Evolutionary conservation across 2,329 filamentous ascomycete genomes (phyloP), one percentile per base, ranked within the genome.

Genomic region (Albophoma yamanashiensis): DNA sequence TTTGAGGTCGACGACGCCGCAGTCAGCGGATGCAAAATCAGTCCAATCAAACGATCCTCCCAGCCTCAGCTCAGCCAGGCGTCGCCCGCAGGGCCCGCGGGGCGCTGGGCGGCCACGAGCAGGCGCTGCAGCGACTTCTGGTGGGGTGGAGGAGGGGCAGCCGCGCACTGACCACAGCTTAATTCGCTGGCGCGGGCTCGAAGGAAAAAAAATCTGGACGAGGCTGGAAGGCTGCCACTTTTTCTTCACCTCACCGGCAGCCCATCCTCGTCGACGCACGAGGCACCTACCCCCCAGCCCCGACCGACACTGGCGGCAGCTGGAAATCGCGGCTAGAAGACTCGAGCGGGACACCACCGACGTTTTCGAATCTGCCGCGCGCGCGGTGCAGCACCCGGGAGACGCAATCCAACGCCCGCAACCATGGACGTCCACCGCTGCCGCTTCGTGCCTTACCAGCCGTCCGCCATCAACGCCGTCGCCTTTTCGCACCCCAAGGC

Each of bases 401-500:
- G 55, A 27, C 14, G 2, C 17, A 27, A 14, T 12, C 25, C 25
- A 42, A 34, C 17, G 9, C 42, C 47, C 52, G 14, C 42, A 63
- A 64, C 61, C 61, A 97, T 97, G 93, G 93, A 97, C 76, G 88
- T 99, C 72, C 94, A 99, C 79, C 91, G 94, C 69, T 96, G 92
- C 71, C 91, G 94, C 71, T 99, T 99, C 77, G 89, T 99, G 67
- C 89, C 90, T 47, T 97, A 90, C 75, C 91, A 92, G 65, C 89
- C 91, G 9, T 91, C 91, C 62, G 88, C 92, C 61, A 97, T 99
- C 75, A 97, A 96, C 76, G 88, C 91, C 64, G 84, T 97, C 71
- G 91, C 93, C 66, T 97, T 99, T 74, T 96, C 94, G 7, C 90
- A 96, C 72, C 80, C 89, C 25, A 78, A 74, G 62, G 64, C 76